phyloP scores from a whole-genome alignment of 2,329 filamentous ascomycete genomes.

The Nemania sp. region DNA sequence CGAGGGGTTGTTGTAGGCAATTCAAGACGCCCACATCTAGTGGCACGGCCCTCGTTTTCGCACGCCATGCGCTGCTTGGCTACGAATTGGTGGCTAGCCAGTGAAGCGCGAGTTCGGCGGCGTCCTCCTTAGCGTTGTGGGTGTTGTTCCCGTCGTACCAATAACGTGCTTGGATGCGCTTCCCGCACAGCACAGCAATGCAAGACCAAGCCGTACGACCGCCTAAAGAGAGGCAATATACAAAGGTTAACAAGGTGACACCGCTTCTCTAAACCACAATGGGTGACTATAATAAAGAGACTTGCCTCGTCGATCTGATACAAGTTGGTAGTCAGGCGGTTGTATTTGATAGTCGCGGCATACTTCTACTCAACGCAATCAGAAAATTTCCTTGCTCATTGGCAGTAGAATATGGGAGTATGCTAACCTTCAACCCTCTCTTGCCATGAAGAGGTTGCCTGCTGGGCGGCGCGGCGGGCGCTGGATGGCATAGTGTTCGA shows the following conservation, averaged over 20 bases:
- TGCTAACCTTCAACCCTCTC: conserved; percentile 56
- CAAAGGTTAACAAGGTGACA: conserved; percentile 21
- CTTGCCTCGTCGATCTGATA: conserved; percentile 74
- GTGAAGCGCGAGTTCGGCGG: conserved; percentile 77
- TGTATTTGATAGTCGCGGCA: conserved; percentile 58
- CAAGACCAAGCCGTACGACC: conserved; percentile 91
- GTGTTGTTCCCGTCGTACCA: conserved; percentile 92
- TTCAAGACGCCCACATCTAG: conserved; percentile 5
- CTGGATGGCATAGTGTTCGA: conserved; percentile 35
- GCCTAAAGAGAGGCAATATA: conserved; percentile 55
- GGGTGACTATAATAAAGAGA: background rate
- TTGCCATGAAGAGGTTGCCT: conserved; percentile 51
- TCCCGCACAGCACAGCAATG: conserved; percentile 71
- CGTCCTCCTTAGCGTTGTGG: conserved; percentile 87
- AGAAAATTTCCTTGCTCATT: conserved; percentile 16
- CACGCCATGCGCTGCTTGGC: conserved; percentile 35
- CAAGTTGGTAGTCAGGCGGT: conserved; percentile 67
- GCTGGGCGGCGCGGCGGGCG: conserved; percentile 25
- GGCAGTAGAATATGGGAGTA: background rate
- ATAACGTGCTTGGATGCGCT: conserved; percentile 71
- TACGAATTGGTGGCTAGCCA: conserved; percentile 51
- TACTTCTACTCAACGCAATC: conserved; percentile 49
- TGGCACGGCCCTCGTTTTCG: conserved; percentile 1
- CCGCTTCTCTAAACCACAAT: background rate
- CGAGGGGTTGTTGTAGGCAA: background rate